Percentiles rank a stretch among this genome's conserved stretches.
Conservation (phyloP, 345 rosid genomes). For the Gossypium bickii region DNA sequence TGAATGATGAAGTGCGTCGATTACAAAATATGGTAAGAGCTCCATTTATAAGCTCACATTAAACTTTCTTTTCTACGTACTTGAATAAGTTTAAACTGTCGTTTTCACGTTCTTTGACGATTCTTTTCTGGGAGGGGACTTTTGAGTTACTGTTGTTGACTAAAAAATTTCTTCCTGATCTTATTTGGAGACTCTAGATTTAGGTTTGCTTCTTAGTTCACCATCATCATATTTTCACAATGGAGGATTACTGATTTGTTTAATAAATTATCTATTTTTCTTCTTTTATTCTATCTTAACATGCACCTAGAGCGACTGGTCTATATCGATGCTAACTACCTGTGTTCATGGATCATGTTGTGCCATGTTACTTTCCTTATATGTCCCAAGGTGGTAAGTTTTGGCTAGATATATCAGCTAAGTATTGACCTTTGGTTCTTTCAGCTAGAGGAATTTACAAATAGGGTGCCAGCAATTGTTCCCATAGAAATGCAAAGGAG, state of each 20-base stretch:
- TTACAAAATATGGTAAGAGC: slow-evolving; percentile 12
- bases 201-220: background rate
- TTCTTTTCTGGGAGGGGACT: background rate
- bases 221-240: background rate
- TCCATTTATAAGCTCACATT: background rate
- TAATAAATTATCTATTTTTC: background rate
- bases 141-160: background rate
- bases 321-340: background rate
- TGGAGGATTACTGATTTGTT: background rate
- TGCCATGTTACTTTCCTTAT: background rate
- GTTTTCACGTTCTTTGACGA: background rate
- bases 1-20: slow-evolving; percentile 7
- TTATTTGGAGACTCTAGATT: slow-evolving; percentile 6
- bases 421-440: background rate
- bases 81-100: background rate
- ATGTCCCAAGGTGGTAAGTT: background rate
- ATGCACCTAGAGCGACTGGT: background rate
- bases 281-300: background rate
- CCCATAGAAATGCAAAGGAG: slow-evolving; percentile 62
- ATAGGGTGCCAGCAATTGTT: slow-evolving; percentile 18
- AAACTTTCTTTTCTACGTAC: background rate
- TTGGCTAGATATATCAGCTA: background rate
- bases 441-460: slow-evolving; percentile 16
- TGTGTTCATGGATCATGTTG: background rate
- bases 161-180: background rate